Base-by-base conservation (phyloP, 176 grass and related monocot genomes). In the Triticum timopheevii region DNA sequence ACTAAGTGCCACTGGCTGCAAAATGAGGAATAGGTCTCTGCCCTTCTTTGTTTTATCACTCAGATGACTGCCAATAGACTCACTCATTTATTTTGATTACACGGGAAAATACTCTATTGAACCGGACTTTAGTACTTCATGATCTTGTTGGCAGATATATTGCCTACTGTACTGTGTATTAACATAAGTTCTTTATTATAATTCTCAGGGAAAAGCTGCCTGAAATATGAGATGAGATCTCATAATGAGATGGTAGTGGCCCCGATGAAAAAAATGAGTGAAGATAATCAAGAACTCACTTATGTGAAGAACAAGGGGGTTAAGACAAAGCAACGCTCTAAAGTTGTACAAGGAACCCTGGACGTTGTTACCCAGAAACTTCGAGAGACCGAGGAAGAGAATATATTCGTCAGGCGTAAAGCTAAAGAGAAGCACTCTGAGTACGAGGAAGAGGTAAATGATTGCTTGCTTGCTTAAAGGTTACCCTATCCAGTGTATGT, bases 191-290 rank as follows among this genome's bases (percentile, higher is more conserved):
- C 10, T 65, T 78, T 22, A 38, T 58, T 69, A 44, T 82, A 42
- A 63, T 62, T 87, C 69, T 72, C 84, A 98, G 96, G 92, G 6
- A 96, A 94, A 87, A 89, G 74, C 36, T 79, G 84, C 42, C 50
- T 94, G 88, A 98, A 93, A 79, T 96, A 92, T 27, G 97, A 98
- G 58, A 73, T 91, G 90, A 94, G 36, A 80, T 98, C 97, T 77
- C 94, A 98, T 68, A 89, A 96, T 58, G 92, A 98, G 86, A 94
- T 93, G 97, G 92, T 99, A 80, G 97, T 99, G 10, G 82, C 59
- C 22, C 92, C 84, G 20, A 93, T 99, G 97, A 92, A 91, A 47
- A 84, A 96, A 59, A 98, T 98, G 97, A 94, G 78, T 78, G 97
- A 98, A 61, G 97, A 98, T 25, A 98, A 94, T 49, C 94, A 98